Conservation (phyloP, 2,329 filamentous ascomycete genomes). For the Lomentospora prolificans region DNA sequence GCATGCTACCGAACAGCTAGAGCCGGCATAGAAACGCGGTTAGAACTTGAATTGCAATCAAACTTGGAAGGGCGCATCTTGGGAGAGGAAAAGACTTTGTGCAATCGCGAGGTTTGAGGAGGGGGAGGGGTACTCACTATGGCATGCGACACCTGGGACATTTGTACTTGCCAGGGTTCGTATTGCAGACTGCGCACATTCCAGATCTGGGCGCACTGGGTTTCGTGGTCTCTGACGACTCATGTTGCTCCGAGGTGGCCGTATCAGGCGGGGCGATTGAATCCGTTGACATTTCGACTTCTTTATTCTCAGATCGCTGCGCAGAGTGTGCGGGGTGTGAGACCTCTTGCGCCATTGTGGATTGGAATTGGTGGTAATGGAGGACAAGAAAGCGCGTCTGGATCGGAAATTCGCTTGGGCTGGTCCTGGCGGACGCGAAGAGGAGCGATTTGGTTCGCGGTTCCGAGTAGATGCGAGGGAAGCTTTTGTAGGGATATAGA, state of each 20-base stretch:
- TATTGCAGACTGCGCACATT: conserved; percentile 42
- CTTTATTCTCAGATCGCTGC: not conserved
- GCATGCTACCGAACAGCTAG: conserved; percentile 50
- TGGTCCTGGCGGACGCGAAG: no score
- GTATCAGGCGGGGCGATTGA: not conserved
- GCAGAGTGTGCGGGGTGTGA: not conserved
- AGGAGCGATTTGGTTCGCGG: no score
- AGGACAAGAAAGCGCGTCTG: no score
- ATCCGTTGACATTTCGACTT: not conserved
- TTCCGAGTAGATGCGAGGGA: no score
- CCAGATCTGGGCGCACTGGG: not conserved
- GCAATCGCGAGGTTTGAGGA: not conserved
- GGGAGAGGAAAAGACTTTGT: no score
- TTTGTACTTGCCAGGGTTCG: conserved; percentile 48
- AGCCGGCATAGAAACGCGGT: not conserved
- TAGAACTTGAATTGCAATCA: not conserved
- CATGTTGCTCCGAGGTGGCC: not conserved
- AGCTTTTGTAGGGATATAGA: no score
- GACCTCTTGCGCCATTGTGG: not conserved
- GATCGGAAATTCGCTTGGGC: no score
- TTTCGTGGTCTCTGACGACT: not conserved
- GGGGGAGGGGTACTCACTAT: conserved; percentile 36
- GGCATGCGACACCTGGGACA: conserved; percentile 48
- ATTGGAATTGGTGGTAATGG: no score
- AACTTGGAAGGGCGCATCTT: no score